These are phyloP conservation scores for Trichosporon faecale DNA, from an alignment of 1,284 basidiomycete genomes.

Conservation along the genomic window DNA sequence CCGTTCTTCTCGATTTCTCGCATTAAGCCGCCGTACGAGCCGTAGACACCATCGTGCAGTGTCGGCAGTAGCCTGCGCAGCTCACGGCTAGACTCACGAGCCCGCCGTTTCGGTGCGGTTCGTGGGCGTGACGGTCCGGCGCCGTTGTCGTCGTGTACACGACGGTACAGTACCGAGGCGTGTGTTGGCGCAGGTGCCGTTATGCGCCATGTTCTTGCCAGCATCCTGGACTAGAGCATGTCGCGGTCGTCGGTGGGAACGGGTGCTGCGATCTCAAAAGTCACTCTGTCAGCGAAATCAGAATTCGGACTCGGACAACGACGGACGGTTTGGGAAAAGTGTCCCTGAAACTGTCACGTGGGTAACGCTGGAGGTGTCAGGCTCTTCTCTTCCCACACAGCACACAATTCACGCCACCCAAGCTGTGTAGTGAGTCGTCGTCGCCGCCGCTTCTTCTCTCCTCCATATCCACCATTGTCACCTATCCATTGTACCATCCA, in stretches of 20 bases:
- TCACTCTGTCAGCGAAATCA: neutral
- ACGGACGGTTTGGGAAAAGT: slow-evolving; percentile 8
- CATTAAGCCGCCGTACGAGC: neutral
- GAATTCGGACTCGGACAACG: slow-evolving; percentile 2
- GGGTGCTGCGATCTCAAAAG: neutral
- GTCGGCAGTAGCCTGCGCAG: neutral
- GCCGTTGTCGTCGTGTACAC: slow-evolving; percentile 1
- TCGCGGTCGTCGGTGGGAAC: neutral
- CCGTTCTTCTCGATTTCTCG: neutral
- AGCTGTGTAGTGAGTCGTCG: neutral
- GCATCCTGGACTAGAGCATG: slow-evolving; percentile 9
- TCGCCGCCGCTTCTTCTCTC: neutral
- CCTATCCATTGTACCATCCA: slow-evolving; percentile 4
- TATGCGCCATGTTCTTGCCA: slow-evolving; percentile 10
- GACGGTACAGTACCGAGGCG: neutral
- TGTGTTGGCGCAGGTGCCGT: slow-evolving; percentile 9
- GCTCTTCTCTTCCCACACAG: neutral
- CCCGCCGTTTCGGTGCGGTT: neutral
- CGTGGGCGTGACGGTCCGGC: slow-evolving; percentile 2
- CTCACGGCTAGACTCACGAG: neutral
- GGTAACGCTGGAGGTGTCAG: neutral
- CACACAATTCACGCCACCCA: neutral
- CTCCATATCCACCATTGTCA: neutral
- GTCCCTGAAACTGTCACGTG: slow-evolving; percentile 6
- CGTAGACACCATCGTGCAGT: neutral